phyloP scores from a whole-genome alignment of 108 stramenopile genomes.

The Mediolabrus comicus region DNA sequence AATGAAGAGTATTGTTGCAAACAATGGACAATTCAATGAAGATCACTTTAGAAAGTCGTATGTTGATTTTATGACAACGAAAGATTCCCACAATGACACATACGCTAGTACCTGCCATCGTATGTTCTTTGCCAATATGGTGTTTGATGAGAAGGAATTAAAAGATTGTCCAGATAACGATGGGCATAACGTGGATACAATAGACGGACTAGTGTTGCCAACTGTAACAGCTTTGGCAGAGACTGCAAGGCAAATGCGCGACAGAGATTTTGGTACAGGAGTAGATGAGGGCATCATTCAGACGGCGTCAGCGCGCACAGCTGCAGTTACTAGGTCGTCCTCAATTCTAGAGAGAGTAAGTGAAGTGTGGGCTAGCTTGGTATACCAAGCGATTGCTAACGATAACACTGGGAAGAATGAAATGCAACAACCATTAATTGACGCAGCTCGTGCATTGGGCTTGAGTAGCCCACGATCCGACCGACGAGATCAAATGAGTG shows the following conservation, averaged over 20 bases:
- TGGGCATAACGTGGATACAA: conserved; percentile 88
- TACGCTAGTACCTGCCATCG: conserved; percentile 90
- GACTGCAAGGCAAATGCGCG: conserved; percentile 17
- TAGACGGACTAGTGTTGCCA: conserved; percentile 79
- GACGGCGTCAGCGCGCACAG: conserved; percentile 49
- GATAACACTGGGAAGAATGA: conserved; percentile 14
- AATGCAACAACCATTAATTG: conserved; percentile 27
- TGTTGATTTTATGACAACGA: conserved; percentile 82
- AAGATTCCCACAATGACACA: conserved; percentile 84
- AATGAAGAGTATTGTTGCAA: conserved; percentile 60
- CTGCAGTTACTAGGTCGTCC: conserved; percentile 57
- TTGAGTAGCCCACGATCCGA: conserved; percentile 18
- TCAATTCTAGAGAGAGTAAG: conserved; percentile 43
- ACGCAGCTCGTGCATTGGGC: conserved; percentile 35
- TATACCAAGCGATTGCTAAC: conserved; percentile 29
- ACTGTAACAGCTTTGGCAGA: conserved; percentile 64
- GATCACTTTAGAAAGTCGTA: conserved; percentile 78
- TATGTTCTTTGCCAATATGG: conserved; percentile 89
- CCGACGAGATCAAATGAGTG: conserved; percentile 51
- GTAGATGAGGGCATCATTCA: conserved; percentile 16
- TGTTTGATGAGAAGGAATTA: conserved; percentile 49
- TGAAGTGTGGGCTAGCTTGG: conserved; percentile 46
- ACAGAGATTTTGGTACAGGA: conserved; percentile 2
- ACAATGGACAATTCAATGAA: conserved; percentile 46
- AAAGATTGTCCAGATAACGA: conserved; percentile 90